Evolutionary conservation across 495 filamentous ascomycete species (phyloP), one percentile per base, ranked within the genome.

Genomic region (Aspergillus bridgeri): DNA sequence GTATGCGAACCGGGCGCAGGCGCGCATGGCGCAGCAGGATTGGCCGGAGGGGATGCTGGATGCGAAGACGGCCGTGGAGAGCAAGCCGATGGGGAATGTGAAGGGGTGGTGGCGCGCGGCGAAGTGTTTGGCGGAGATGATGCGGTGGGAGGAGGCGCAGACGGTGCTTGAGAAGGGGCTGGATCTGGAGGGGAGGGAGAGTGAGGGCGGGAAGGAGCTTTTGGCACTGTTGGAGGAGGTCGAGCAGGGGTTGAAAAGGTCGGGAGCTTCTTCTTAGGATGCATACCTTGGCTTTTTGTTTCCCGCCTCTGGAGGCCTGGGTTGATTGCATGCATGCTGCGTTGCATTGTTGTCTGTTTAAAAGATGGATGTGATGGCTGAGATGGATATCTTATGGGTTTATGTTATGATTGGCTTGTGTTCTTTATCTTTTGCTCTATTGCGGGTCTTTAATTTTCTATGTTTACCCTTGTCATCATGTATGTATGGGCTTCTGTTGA

Each of bases 71-170:
- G 93, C 89, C 65, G 88, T 96, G n/a, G 93, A 96, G 75, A 83
- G 88, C 55, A 96, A 95, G 84, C 78, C 84, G 53, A 77, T 82
- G 45, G 90, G 86, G 25, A 97, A 98, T 74, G 85, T 89, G 6
- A 98, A 97, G 85, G 92, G 87, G 3, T 97, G 92, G 89, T 97
- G 90, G 86, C 75, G 93, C 48, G 76, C 89, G 59, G 92, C 87
- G 8, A 85, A 83, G 76, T 92, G 87, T 71, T 75, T 96, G 68
- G 71, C 85, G 52, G 94, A 98, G 86, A 98, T 97, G 94, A 87
- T 88, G 8, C 71, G 92, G 68, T 76, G 88, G 69, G 85, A 88
- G 58, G 94, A 98, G 82, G 91, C 91, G 6, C 79, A 76, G 69
- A 81, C 81, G 52, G 91, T 89, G 79, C 77, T 96, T 43, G 76